Evolutionary conservation across 352 stramenopile species (phyloP).

Genomic region (Phytophthora niederhauseri): DNA sequence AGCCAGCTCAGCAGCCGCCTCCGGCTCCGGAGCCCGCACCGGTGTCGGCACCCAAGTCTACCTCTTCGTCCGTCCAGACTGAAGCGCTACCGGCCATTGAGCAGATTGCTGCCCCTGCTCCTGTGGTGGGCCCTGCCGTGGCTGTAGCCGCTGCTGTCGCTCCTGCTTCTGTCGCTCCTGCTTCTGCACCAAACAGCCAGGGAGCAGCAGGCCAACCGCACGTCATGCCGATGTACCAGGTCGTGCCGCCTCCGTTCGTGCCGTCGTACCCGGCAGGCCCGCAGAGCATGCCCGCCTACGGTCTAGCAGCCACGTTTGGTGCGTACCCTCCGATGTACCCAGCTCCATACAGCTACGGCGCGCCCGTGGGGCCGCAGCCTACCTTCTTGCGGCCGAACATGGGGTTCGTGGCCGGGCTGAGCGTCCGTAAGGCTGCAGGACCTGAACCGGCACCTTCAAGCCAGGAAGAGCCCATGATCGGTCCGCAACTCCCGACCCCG

Average conservation of each 20-base stretch:
- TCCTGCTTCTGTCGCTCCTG: background rate
- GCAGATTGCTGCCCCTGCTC: constrained; percentile 7
- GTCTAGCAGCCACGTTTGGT: constrained; percentile 44
- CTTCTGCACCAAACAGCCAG: constrained; percentile 8
- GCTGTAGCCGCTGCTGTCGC: constrained; percentile 1
- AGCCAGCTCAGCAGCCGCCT: constrained; percentile 2
- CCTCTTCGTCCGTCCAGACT: constrained; percentile 13
- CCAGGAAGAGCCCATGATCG: constrained; percentile 49
- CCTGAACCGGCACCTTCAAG: constrained; percentile 26
- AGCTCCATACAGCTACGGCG: constrained; percentile 48
- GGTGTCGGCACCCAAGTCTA: background rate
- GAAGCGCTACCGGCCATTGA: background rate
- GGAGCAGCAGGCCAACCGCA: constrained; percentile 12
- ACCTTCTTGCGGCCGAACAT: constrained; percentile 40
- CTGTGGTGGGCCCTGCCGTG: constrained; percentile 3
- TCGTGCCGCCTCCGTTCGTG: constrained; percentile 39
- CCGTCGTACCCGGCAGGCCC: constrained; percentile 39
- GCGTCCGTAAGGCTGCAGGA: constrained; percentile 29
- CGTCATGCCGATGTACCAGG: constrained; percentile 33
- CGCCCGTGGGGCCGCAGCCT: constrained; percentile 32
- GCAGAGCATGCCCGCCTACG: constrained; percentile 43
- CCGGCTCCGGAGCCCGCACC: constrained; percentile 7
- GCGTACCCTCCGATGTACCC: constrained; percentile 48
- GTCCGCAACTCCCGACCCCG: constrained; percentile 46
- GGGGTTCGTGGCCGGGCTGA: constrained; percentile 43